phyloP scores from a whole-genome alignment of 352 stramenopile genomes.

The Halophytophthora batemanensis region DNA sequence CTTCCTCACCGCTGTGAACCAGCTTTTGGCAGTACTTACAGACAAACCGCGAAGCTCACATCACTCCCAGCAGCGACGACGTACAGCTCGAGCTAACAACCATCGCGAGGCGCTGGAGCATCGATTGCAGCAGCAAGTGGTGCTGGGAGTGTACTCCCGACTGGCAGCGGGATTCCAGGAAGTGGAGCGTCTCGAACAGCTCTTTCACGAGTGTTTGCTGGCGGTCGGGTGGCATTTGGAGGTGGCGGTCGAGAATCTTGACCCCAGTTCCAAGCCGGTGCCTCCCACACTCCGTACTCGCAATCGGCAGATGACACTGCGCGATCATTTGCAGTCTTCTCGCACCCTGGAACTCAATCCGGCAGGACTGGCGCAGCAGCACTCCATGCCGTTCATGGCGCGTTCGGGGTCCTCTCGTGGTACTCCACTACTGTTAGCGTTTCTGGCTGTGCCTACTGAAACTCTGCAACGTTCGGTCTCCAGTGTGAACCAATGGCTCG shows the following conservation, averaged over 20 bases:
- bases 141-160: conserved; percentile 22
- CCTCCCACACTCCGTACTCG: conserved; percentile 1
- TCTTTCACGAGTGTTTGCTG: conserved; percentile 25
- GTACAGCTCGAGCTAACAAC: not conserved
- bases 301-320: conserved; percentile 14
- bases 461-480: conserved; percentile 7
- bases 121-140: conserved; percentile 19
- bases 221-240: conserved; percentile 8
- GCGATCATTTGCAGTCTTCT: conserved; percentile 4
- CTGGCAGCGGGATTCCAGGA: conserved; percentile 14
- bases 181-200: conserved; percentile 9
- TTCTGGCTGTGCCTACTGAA: conserved; percentile 23
- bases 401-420: not conserved
- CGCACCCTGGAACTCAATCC: not conserved
- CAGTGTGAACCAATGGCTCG: conserved; percentile 29
- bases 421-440: conserved; percentile 9
- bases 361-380: not conserved
- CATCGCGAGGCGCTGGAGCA: conserved; percentile 4
- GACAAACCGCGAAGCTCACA: conserved; percentile 12
- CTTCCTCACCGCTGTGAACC: conserved; percentile 26
- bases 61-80: conserved; percentile 1
- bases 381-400: conserved; percentile 6
- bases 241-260: not conserved
- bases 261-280: not conserved
- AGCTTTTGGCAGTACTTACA: conserved; percentile 5